Conservation (phyloP, 108 stramenopile genomes). For the Nannochloropsis gaditana region DNA sequence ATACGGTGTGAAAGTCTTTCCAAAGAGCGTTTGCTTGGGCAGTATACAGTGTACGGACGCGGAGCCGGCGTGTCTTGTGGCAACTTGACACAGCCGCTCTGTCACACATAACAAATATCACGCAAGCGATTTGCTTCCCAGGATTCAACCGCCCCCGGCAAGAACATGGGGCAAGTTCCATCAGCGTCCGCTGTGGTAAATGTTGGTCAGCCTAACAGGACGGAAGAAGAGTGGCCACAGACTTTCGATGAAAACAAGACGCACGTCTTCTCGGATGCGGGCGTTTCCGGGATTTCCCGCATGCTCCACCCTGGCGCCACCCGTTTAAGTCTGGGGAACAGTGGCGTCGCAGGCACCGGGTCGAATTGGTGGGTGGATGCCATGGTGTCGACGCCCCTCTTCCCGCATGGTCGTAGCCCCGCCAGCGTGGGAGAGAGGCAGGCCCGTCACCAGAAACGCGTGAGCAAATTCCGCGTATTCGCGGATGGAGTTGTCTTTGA, state of each 20-base stretch:
- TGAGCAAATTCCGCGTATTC: constrained; percentile 7
- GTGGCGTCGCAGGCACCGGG: neutral
- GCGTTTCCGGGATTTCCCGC: neutral
- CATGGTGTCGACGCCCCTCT: neutral
- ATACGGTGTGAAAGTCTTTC: too few relatives aligned
- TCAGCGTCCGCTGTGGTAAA: neutral
- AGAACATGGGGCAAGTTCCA: neutral
- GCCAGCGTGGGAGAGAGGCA: neutral
- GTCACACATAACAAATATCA: too few relatives aligned
- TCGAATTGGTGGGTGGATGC: neutral
- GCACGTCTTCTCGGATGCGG: neutral
- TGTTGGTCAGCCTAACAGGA: neutral
- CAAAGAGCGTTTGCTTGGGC: too few relatives aligned
- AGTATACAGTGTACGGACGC: too few relatives aligned
- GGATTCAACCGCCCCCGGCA: neutral
- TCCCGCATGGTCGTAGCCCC: constrained; percentile 10
- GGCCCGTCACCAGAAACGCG: neutral
- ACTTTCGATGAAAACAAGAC: constrained; percentile 14
- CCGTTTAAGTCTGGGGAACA: neutral
- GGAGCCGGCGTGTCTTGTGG: too few relatives aligned
- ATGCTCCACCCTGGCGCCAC: constrained; percentile 7
- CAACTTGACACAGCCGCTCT: too few relatives aligned
- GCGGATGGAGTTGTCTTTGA: constrained; percentile 13
- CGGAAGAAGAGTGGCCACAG: neutral
- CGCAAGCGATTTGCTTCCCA: too few relatives aligned